phyloP scores from a whole-genome alignment of 768 basidiomycete species.

The Grammothele lineata region DNA sequence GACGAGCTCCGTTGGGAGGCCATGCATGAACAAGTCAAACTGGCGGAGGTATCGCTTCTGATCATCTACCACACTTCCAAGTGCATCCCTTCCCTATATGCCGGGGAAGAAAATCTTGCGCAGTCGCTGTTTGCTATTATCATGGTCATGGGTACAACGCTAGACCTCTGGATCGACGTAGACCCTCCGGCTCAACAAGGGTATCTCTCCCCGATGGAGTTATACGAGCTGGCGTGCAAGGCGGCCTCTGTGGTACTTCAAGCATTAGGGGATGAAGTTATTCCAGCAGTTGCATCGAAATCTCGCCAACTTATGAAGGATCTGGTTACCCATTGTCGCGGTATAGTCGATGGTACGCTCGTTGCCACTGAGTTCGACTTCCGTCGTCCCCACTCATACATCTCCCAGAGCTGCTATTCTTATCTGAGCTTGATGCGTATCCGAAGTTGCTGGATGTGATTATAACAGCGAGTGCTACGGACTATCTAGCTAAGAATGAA shows the following conservation, averaged over 20 bases:
- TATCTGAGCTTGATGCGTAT: too few species aligned
- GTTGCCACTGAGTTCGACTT: too few species aligned
- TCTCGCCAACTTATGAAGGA: conserved; percentile 22
- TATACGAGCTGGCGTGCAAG: conserved; percentile 45
- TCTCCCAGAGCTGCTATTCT: too few species aligned
- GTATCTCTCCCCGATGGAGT: conserved; percentile 40
- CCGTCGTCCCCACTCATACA: too few species aligned
- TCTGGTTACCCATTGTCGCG: conserved; percentile 37
- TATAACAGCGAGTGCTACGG: too few species aligned
- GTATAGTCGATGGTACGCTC: conserved; percentile 8
- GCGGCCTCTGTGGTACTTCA: conserved; percentile 44
- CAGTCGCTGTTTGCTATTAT: conserved; percentile 48
- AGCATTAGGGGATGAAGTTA: conserved; percentile 38
- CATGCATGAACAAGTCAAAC: conserved; percentile 52
- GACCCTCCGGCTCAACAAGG: conserved; percentile 35
- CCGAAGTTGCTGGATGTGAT: too few species aligned
- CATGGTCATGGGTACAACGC: conserved; percentile 47
- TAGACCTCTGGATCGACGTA: conserved; percentile 59
- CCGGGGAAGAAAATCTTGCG: conserved; percentile 39
- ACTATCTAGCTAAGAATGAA: too few species aligned
- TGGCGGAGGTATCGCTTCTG: conserved; percentile 51
- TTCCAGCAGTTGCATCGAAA: conserved; percentile 1
- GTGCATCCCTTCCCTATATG: conserved; percentile 49
- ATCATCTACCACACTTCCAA: conserved; percentile 46
- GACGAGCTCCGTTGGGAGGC: conserved; percentile 45